Evolutionary conservation across 2,329 filamentous ascomycete genomes (phyloP).

Genomic region (Botrytis aclada): DNA sequence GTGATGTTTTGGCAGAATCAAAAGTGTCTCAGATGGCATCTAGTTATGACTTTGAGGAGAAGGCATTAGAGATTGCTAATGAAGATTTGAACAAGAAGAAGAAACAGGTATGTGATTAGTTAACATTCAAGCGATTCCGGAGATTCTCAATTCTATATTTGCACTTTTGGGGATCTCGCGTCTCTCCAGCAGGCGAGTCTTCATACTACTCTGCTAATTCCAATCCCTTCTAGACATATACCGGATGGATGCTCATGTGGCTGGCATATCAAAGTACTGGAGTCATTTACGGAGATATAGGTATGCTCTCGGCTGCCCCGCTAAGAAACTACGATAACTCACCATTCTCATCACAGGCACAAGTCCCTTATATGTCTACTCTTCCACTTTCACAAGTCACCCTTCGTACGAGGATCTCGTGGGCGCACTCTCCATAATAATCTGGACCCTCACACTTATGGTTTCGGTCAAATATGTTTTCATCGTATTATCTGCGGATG

Average conservation of each 20-base stretch:
- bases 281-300: constrained; percentile 69
- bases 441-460: constrained; percentile 67
- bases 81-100: constrained; percentile 34
- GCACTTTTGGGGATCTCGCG: too few relatives aligned
- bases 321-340: not conserved
- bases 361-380: constrained; percentile 68
- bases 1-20: constrained; percentile 17
- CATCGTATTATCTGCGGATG: constrained; percentile 63
- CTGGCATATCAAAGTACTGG: constrained; percentile 63
- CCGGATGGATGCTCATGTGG: constrained; percentile 39
- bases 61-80: constrained; percentile 29
- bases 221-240: constrained; percentile 25
- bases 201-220: not conserved
- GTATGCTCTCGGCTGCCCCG: constrained; percentile 39
- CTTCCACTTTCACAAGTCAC: constrained; percentile 59
- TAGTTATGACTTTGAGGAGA: constrained; percentile 29
- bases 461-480: constrained; percentile 68
- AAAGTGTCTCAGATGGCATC: constrained; percentile 26
- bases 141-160: not conserved
- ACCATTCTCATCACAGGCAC: constrained; percentile 32
- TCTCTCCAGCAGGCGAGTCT: not conserved
- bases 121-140: not conserved
- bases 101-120: constrained; percentile 31
- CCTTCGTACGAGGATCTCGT: constrained; percentile 58
- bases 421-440: constrained; percentile 63